These are phyloP conservation scores for Trametes sanguinea DNA, from an alignment of 768 basidiomycete genomes.

Conservation along the genomic window DNA sequence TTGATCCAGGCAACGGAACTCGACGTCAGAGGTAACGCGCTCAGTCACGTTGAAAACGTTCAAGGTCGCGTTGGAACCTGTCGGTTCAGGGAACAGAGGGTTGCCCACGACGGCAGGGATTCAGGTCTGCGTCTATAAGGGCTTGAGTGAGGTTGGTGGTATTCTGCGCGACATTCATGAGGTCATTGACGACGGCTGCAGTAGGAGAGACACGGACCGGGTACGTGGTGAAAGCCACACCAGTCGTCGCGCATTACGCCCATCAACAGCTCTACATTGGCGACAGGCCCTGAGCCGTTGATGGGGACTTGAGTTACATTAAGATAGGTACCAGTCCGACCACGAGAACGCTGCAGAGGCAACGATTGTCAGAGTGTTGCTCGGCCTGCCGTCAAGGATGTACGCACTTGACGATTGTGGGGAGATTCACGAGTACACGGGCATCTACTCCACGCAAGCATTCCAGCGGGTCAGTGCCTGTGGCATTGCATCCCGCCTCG, in stretches of 20 bases:
- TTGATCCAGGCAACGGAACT: constrained; percentile 52
- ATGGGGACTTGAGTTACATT: constrained; percentile 41
- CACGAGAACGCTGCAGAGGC: constrained; percentile 38
- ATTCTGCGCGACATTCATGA: constrained; percentile 12
- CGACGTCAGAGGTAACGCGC: constrained; percentile 44
- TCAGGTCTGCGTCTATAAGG: constrained; percentile 25
- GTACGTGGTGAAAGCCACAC: constrained; percentile 46
- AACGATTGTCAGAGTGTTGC: not conserved
- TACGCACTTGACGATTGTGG: constrained; percentile 34
- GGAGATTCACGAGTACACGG: constrained; percentile 38
- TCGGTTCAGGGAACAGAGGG: constrained; percentile 44
- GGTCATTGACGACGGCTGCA: not conserved
- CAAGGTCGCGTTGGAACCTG: constrained; percentile 37
- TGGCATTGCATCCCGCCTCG: constrained; percentile 42
- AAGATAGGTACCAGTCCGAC: constrained; percentile 52
- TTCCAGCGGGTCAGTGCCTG: constrained; percentile 34
- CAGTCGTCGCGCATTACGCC: constrained; percentile 56
- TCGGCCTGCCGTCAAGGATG: not conserved
- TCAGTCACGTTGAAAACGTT: constrained; percentile 51
- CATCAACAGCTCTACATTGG: constrained; percentile 48
- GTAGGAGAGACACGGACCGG: constrained; percentile 25
- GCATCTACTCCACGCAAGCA: constrained; percentile 42
- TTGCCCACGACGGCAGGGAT: constrained; percentile 22
- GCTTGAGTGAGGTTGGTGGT: constrained; percentile 27
- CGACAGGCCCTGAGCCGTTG: constrained; percentile 42